Evolutionary conservation across 768 basidiomycete species (phyloP), one percentile per base, ranked within the genome.

Genomic region (Suillus cothurnatus): DNA sequence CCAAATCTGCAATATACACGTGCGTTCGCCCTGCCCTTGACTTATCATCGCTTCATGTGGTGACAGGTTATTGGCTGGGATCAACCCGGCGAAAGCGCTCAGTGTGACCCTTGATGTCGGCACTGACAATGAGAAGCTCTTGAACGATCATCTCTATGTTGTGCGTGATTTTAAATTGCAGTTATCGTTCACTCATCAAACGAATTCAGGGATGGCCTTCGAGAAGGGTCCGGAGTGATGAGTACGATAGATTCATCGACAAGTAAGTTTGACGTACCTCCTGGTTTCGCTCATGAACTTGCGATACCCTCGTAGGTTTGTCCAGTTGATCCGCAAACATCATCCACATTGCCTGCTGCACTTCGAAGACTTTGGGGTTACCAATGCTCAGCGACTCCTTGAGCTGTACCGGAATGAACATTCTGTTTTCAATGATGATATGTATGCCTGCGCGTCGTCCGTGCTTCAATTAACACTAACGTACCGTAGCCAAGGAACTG

Each of bases 321-420:
- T 94, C 4, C 88, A 89, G 68, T 81, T 94, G 14, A 87, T 94
- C 8, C 83, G 88, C 55, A 93, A 93, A 72, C 75, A 93, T 72
- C 66, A 67, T 11, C 62, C 65, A 28, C 79, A 82, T 31, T 80
- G 83, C 71, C 81, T 94, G 4, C 78, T 92, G 4, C 93, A 96
- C 72, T 94, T 95, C 63, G 93, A 95, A 72, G 93, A 95, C 70
- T 94, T 94, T 66, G 92, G 92, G 4, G 87, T 91, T 3, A 82
- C 83, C 34, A 94, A 94, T 67, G 93, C 93, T 0, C 85, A 90
- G 65, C 77, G 85, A 21, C 74, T 94, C 1, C 80, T 95, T 43
- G 81, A 87, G 49, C 77, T 80, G 45, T 93, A 91, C 75, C 80
- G 82, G 11, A 81, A 85, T 50, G 75, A 82, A n/a, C 90, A 91